A percentile compares a stretch with the other conserved stretches of the same genome.
These are phyloP conservation scores for Penicillium sp. DNA, from an alignment of 2,329 filamentous ascomycete genomes.

Conservation along the genomic window DNA sequence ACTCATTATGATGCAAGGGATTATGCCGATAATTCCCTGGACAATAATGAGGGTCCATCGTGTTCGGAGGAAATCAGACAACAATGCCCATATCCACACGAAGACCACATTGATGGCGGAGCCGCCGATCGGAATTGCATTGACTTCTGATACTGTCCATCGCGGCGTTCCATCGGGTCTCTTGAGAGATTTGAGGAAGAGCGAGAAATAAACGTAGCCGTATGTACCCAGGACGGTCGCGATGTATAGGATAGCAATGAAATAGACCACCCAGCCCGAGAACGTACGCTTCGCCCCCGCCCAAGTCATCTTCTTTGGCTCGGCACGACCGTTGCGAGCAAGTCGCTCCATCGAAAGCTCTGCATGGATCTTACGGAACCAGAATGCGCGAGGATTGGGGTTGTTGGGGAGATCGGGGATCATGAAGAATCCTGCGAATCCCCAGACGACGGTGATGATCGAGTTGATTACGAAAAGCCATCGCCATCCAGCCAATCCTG, in stretches of 20 bases:
- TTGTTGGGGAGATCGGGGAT: conserved; percentile 43
- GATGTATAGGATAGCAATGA: conserved; percentile 50
- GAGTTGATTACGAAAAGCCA: conserved; percentile 44
- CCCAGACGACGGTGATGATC: conserved; percentile 42
- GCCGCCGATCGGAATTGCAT: conserved; percentile 53
- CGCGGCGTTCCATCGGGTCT: conserved; percentile 44
- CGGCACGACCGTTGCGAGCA: conserved; percentile 48
- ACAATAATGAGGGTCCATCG: conserved; percentile 55
- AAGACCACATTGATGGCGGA: conserved; percentile 53
- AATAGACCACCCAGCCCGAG: conserved; percentile 49
- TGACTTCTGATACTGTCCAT: conserved; percentile 51
- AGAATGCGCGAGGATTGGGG: conserved; percentile 33
- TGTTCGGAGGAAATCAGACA: conserved; percentile 54
- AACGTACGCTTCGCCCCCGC: conserved; percentile 49
- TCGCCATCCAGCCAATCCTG: conserved; percentile 38
- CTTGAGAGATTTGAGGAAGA: conserved; percentile 27
- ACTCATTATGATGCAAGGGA: conserved; percentile 56
- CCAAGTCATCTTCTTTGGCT: conserved; percentile 51
- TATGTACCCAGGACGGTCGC: conserved; percentile 51
- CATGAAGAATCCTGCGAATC: conserved; percentile 38
- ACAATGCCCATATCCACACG: conserved; percentile 58
- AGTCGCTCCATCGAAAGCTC: conserved; percentile 49
- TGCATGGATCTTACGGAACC: conserved; percentile 49
- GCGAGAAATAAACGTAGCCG: conserved; percentile 41
- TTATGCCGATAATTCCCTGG: conserved; percentile 52